Evolutionary conservation across 805 yeast species (phyloP).

Genomic region (Candida wancherniae): DNA sequence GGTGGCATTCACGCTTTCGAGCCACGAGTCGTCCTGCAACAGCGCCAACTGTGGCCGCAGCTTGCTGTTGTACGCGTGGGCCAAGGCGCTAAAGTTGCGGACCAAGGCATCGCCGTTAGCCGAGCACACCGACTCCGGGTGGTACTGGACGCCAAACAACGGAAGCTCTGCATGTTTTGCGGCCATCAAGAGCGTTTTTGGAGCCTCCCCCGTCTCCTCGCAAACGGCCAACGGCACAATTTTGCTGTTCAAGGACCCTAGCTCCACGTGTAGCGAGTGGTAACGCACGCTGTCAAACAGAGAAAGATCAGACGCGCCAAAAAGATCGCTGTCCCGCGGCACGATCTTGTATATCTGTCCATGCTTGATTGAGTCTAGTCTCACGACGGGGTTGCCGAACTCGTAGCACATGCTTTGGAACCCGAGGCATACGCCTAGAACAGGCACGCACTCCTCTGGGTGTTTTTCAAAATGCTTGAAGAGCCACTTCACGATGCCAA

Average conservation of each 20-base stretch:
- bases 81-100: conserved; percentile 55
- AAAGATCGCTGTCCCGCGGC: conserved; percentile 34
- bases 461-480: conserved; percentile 19
- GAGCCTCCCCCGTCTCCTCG: conserved; percentile 25
- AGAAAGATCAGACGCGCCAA: conserved; percentile 3
- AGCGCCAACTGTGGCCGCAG: conserved; percentile 14
- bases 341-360: conserved; percentile 71
- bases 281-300: conserved; percentile 73
- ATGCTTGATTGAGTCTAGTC: conserved; percentile 62
- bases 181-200: conserved; percentile 66
- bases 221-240: conserved; percentile 63
- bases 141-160: conserved; percentile 92
- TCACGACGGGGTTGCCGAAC: conserved; percentile 52
- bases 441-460: conserved; percentile 41
- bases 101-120: conserved; percentile 56
- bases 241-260: conserved; percentile 21
- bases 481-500: conserved; percentile 70
- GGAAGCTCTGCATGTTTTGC: conserved; percentile 58
- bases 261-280: conserved; percentile 69
- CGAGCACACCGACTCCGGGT: conserved; percentile 93
- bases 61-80: conserved; percentile 29
- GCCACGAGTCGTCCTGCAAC: conserved; percentile 1
- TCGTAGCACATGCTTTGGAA: conserved; percentile 74
- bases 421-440: conserved; percentile 90
- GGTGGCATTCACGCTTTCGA: conserved; percentile 3